Conservation (phyloP, 2,329 filamentous ascomycete genomes). For the Chaetomiaceae sp. region DNA sequence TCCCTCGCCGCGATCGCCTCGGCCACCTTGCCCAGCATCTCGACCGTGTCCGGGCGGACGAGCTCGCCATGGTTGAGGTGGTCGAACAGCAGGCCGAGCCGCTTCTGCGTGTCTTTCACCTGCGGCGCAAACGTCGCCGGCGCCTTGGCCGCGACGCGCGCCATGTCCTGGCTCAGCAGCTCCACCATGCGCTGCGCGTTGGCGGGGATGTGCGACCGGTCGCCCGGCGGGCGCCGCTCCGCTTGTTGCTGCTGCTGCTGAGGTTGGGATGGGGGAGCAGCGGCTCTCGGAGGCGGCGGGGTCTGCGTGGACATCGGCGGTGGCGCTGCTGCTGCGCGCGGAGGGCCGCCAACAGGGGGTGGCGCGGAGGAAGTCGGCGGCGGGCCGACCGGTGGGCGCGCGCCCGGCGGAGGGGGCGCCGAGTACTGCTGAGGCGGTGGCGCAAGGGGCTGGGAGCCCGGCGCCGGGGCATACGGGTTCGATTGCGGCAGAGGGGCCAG, state of each 20-base stretch:
- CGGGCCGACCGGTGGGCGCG: constrained; percentile 35
- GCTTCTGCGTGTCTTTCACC: constrained; percentile 90
- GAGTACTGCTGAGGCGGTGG: constrained; percentile 48
- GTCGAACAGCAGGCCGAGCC: constrained; percentile 89
- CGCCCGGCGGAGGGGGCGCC: constrained; percentile 45
- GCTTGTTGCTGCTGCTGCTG: constrained; percentile 45
- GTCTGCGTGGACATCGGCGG: constrained; percentile 24
- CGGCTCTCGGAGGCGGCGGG: neutral
- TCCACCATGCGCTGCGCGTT: constrained; percentile 73
- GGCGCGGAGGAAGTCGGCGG: constrained; percentile 37
- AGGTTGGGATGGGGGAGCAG: constrained; percentile 27
- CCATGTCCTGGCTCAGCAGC: constrained; percentile 75
- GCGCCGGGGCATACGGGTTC: constrained; percentile 42
- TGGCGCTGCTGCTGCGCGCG: constrained; percentile 32
- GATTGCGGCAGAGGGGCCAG: constrained; percentile 38
- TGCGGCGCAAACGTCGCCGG: constrained; percentile 82
- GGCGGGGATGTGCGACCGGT: constrained; percentile 81
- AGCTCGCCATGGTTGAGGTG: constrained; percentile 95
- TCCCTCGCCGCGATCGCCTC: constrained; percentile 62
- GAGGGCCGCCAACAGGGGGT: constrained; percentile 29
- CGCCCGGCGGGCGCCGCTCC: constrained; percentile 70
- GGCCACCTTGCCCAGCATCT: constrained; percentile 58
- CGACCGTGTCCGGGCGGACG: constrained; percentile 70
- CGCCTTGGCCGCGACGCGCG: constrained; percentile 78
- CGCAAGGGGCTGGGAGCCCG: constrained; percentile 26